phyloP scores from a whole-genome alignment of 306 rosid species.

The Argentina anserina region DNA sequence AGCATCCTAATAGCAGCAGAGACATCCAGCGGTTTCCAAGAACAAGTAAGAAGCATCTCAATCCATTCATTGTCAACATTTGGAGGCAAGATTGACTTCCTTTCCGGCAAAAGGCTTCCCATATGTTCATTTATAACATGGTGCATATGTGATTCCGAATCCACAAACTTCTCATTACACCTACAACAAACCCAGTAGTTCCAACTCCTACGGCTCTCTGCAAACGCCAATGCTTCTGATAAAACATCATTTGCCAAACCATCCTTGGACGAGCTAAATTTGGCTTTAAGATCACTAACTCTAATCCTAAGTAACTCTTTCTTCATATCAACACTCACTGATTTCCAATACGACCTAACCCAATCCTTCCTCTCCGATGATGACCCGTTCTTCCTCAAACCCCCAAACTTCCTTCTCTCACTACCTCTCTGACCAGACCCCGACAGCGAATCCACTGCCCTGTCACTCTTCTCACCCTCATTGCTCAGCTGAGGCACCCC shows the following conservation, averaged over 20 bases:
- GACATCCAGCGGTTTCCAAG: constrained; percentile 86
- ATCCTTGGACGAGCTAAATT: constrained; percentile 63
- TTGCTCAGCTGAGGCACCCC: constrained; percentile 51
- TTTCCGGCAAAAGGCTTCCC: constrained; percentile 61
- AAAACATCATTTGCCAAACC: constrained; percentile 50
- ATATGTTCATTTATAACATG: constrained; percentile 86
- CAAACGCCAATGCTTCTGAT: constrained; percentile 66
- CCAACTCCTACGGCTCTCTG: constrained; percentile 66
- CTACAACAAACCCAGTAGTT: constrained; percentile 81
- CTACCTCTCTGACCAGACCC: constrained; percentile 58
- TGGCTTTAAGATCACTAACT: constrained; percentile 61
- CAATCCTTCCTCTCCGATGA: constrained; percentile 67
- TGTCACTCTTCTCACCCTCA: constrained; percentile 59
- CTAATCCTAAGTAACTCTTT: constrained; percentile 65
- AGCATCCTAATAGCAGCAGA: constrained; percentile 71
- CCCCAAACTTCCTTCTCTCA: constrained; percentile 57
- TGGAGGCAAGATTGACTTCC: constrained; percentile 77
- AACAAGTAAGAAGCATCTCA: constrained; percentile 70
- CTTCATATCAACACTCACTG: constrained; percentile 58
- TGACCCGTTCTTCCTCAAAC: constrained; percentile 55
- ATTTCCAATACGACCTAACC: constrained; percentile 72
- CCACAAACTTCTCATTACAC: constrained; percentile 53
- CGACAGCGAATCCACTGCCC: constrained; percentile 45
- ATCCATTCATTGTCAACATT: constrained; percentile 70
- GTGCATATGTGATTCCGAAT: constrained; percentile 61